Conservation (phyloP, 768 basidiomycete species). For the Podaxis rugospora region DNA sequence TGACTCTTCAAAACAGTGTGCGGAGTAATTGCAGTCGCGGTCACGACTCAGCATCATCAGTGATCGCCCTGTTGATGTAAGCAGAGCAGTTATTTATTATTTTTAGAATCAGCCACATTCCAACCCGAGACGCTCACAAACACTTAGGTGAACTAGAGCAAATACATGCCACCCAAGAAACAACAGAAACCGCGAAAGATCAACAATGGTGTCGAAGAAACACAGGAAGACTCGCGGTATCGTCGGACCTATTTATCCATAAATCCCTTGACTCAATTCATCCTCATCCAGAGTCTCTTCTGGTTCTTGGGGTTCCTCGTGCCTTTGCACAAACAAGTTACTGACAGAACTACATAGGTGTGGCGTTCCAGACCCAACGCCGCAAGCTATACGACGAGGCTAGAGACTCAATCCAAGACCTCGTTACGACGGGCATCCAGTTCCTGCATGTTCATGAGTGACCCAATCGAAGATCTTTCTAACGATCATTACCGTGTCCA, state of each 20-base stretch:
- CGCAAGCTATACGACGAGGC: constrained; percentile 29
- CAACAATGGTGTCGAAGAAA: constrained; percentile 14
- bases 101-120: not conserved
- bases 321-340: not conserved
- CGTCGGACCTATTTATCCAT: not conserved
- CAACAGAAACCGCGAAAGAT: constrained; percentile 20
- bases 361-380: constrained; percentile 25
- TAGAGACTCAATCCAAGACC: constrained; percentile 24
- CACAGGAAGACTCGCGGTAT: not conserved
- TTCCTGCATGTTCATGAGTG: constrained; percentile 6
- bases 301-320: not conserved
- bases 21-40: not conserved
- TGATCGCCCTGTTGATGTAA: not conserved
- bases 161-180: constrained; percentile 2
- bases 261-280: not conserved
- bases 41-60: not conserved
- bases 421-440: constrained; percentile 14
- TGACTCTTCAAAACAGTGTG: not conserved
- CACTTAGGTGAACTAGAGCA: not conserved
- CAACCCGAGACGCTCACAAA: not conserved
- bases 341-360: not conserved
- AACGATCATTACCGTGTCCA: constrained; percentile 12
- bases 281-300: not conserved
- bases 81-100: not conserved
- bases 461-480: not conserved